phyloP scores from a whole-genome alignment of 2,329 filamentous ascomycete species.

The Gnomoniopsis smithogilvyi region DNA sequence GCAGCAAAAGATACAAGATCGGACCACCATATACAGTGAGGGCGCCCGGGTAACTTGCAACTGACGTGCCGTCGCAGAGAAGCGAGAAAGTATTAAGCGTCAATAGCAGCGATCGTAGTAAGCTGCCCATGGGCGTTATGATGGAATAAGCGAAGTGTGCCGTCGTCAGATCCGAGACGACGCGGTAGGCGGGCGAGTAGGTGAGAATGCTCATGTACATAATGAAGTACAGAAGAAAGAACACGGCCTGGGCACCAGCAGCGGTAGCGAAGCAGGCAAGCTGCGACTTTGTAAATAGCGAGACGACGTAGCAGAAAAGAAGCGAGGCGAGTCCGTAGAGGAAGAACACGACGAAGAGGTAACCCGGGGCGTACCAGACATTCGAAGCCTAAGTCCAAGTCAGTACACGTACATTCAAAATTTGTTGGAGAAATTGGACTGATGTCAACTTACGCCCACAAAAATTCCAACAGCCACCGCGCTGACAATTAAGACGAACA shows the following conservation, averaged over 20 bases:
- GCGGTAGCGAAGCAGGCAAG: slow-evolving; percentile 57
- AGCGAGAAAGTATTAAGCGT: slow-evolving; percentile 81
- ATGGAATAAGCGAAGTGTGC: slow-evolving; percentile 73
- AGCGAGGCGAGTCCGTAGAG: slow-evolving; percentile 79
- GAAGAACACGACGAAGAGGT: slow-evolving; percentile 76
- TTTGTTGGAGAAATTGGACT: neutral
- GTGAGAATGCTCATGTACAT: slow-evolving; percentile 70
- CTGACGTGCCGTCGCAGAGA: slow-evolving; percentile 62
- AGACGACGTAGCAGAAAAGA: slow-evolving; percentile 76
- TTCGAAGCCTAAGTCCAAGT: slow-evolving; percentile 35
- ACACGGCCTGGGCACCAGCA: slow-evolving; percentile 69
- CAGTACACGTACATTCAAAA: neutral
- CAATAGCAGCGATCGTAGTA: slow-evolving; percentile 72
- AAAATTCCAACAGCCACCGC: slow-evolving; percentile 69
- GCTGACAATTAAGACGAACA: slow-evolving; percentile 65
- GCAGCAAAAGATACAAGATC: slow-evolving; percentile 76
- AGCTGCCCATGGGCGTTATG: slow-evolving; percentile 73
- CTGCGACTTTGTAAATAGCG: slow-evolving; percentile 52
- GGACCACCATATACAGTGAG: slow-evolving; percentile 78
- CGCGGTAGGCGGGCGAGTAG: slow-evolving; percentile 66
- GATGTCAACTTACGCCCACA: slow-evolving; percentile 26
- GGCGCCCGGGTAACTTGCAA: slow-evolving; percentile 66
- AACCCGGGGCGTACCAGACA: slow-evolving; percentile 75
- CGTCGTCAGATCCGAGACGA: slow-evolving; percentile 64
- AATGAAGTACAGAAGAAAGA: slow-evolving; percentile 70